These are phyloP conservation scores for Blastobotrys parvus DNA, from an alignment of 805 yeast species.

Conservation along the genomic window DNA sequence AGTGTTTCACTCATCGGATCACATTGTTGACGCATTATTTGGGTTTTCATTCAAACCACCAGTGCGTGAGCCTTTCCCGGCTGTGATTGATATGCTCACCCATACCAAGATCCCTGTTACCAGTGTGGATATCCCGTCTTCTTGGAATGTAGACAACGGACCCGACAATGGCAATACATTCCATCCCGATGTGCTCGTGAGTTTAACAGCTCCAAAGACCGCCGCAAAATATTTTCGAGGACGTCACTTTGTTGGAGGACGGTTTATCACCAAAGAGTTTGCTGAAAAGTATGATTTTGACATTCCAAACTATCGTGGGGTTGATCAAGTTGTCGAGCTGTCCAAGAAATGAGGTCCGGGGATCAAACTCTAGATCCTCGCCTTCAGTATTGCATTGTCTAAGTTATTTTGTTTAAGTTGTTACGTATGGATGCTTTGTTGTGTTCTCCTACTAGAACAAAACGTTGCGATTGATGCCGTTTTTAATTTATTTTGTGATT, in stretches of 20 bases:
- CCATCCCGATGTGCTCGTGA: slow-evolving; percentile 61
- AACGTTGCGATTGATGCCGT: no score
- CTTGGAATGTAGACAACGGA: slow-evolving; percentile 94
- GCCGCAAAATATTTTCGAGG: slow-evolving; percentile 51
- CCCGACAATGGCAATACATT: slow-evolving; percentile 43
- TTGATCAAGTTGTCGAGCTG: slow-evolving; percentile 44
- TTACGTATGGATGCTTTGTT: no score
- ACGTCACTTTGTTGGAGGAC: slow-evolving; percentile 80
- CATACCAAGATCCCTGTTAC: slow-evolving; percentile 46
- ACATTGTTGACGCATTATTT: slow-evolving; percentile 74
- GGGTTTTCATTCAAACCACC: slow-evolving; percentile 94
- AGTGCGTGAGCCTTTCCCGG: slow-evolving; percentile 65
- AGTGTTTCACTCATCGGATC: slow-evolving; percentile 33
- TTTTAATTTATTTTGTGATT: no score
- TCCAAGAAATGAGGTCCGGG: not conserved
- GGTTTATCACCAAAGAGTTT: slow-evolving; percentile 61
- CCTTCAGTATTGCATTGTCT: no score
- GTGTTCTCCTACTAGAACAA: no score
- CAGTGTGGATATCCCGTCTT: slow-evolving; percentile 88
- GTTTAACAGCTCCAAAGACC: slow-evolving; percentile 92
- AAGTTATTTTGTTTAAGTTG: no score
- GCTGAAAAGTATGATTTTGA: slow-evolving; percentile 69
- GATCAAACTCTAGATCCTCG: no score
- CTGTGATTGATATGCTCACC: slow-evolving; percentile 37
- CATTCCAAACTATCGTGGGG: slow-evolving; percentile 49